phyloP scores from a whole-genome alignment of 352 stramenopile genomes.

The Globisporangium iwayamae region DNA sequence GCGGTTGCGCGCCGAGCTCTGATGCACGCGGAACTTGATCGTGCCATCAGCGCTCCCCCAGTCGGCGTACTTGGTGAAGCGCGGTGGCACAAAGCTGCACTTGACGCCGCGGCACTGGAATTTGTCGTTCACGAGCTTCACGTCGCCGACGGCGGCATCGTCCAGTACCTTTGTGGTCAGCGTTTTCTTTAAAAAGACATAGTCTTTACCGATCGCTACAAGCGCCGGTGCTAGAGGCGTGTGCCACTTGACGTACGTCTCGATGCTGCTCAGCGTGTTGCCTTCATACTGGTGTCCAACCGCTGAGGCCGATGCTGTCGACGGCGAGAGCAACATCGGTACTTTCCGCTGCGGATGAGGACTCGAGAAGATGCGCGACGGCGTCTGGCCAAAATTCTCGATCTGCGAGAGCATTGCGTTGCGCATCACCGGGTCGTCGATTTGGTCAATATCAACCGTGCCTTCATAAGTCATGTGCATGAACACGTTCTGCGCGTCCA shows the following conservation, averaged over 20 bases:
- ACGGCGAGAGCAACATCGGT: slow-evolving; percentile 25
- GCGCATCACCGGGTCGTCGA: slow-evolving; percentile 87
- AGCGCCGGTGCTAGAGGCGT: slow-evolving; percentile 59
- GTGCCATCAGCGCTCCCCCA: slow-evolving; percentile 46
- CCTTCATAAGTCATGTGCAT: slow-evolving; percentile 87
- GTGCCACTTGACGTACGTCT: slow-evolving; percentile 78
- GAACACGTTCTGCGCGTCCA: slow-evolving; percentile 93
- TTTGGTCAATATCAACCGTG: slow-evolving; percentile 73
- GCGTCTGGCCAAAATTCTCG: slow-evolving; percentile 89
- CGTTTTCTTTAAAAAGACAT: slow-evolving; percentile 67
- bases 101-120: slow-evolving; percentile 43
- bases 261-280: slow-evolving; percentile 56
- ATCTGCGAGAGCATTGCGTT: slow-evolving; percentile 91
- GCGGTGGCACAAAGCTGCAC: slow-evolving; percentile 59
- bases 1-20: slow-evolving; percentile 46
- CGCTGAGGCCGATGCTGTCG: neutral
- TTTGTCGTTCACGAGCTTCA: slow-evolving; percentile 59
- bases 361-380: slow-evolving; percentile 65
- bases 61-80: slow-evolving; percentile 75
- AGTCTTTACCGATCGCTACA: slow-evolving; percentile 74
- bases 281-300: slow-evolving; percentile 48
- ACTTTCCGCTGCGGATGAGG: slow-evolving; percentile 67
- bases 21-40: slow-evolving; percentile 62
- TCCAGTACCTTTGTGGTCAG: slow-evolving; percentile 33
- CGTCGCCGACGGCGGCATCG: slow-evolving; percentile 42